Evolutionary conservation across 208 protist species (phyloP).

Genomic region (Ichthyophonus hoferi): DNA sequence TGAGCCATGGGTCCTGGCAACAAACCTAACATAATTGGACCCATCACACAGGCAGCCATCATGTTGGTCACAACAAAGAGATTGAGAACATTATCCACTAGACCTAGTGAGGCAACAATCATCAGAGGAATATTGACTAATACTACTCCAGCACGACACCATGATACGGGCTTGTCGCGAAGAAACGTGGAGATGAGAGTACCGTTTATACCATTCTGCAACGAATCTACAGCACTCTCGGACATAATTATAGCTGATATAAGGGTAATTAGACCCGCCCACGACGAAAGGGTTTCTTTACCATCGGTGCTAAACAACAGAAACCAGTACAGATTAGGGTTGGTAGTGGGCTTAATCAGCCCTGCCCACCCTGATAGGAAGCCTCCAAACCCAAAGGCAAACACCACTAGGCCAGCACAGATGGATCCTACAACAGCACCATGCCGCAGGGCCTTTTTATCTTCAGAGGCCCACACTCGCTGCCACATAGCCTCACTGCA

Average conservation of each 20-base stretch:
- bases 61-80: not conserved
- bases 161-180: not conserved
- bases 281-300: not conserved
- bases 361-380: not conserved
- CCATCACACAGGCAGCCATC: not conserved
- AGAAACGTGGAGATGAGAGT: not conserved
- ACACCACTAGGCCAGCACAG: not conserved
- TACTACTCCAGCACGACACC: not conserved
- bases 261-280: not conserved
- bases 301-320: not conserved
- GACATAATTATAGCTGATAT: not conserved
- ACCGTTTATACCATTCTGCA: not conserved
- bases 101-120: not conserved
- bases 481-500: constrained; percentile 21
- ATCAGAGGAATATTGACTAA: not conserved
- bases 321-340: constrained; percentile 7
- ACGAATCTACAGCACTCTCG: not conserved
- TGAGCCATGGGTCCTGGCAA: not conserved
- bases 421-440: constrained; percentile 3
- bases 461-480: constrained; percentile 9
- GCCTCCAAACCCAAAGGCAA: constrained; percentile 3
- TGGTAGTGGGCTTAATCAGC: not conserved
- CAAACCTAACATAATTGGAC: constrained; percentile 1
- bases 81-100: not conserved
- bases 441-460: not conserved